Conservation (phyloP, 768 basidiomycete genomes). For the Favolaschia claudopus region DNA sequence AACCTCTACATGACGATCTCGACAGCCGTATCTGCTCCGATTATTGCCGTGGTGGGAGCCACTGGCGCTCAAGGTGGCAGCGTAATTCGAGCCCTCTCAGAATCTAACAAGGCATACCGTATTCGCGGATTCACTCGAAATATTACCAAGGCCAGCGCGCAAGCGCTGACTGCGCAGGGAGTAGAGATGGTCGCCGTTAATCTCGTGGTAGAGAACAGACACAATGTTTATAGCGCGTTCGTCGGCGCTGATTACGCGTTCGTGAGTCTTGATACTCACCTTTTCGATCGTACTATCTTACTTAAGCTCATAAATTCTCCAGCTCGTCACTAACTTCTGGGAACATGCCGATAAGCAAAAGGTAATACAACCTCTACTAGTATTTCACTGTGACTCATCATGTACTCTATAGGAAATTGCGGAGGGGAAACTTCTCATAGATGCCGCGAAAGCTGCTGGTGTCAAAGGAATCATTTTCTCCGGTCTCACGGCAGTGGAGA, state of each 20-base stretch:
- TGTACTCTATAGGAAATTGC: slow-evolving; percentile 6
- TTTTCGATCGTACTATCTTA: neutral
- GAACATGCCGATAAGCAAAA: slow-evolving; percentile 3
- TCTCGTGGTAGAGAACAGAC: too few species aligned
- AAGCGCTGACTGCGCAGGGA: too few species aligned
- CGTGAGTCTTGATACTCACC: slow-evolving; percentile 7
- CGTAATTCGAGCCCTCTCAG: too few species aligned
- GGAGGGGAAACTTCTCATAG: slow-evolving; percentile 19
- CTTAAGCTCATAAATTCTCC: neutral
- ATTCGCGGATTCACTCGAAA: too few species aligned
- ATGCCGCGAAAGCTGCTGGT: slow-evolving; percentile 16
- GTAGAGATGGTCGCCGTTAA: too few species aligned
- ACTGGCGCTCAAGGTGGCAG: too few species aligned
- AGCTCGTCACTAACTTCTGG: slow-evolving; percentile 18
- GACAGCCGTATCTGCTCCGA: too few species aligned
- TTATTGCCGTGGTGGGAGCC: too few species aligned
- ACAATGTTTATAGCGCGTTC: slow-evolving; percentile 4
- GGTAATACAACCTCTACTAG: neutral
- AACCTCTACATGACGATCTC: too few species aligned
- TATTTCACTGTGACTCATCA: neutral
- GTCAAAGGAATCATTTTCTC: slow-evolving; percentile 17
- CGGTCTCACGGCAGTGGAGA: neutral
- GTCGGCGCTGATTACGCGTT: slow-evolving; percentile 7
- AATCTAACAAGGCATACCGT: too few species aligned
- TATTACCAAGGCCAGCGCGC: too few species aligned